Evolutionary conservation across 257 asterid species (phyloP).

Genomic region (Eustoma russellianum): DNA sequence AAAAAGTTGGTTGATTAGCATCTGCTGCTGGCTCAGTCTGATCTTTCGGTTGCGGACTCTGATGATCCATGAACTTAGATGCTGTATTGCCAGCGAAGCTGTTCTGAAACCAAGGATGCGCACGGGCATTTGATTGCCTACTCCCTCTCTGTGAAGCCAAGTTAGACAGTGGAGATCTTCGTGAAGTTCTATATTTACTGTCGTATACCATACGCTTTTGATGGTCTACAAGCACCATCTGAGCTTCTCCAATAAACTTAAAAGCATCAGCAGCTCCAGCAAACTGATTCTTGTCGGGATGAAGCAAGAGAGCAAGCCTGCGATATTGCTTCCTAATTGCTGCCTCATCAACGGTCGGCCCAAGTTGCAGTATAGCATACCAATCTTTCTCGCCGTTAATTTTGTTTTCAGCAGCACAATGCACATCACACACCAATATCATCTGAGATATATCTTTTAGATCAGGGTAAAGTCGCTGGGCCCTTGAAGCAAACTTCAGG

Average conservation of each 20-base stretch:
- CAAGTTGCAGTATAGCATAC: slow-evolving; percentile 43
- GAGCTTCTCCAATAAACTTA: slow-evolving; percentile 38
- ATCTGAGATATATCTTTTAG: slow-evolving; percentile 29
- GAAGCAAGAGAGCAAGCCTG: slow-evolving; percentile 43
- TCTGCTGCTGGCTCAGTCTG: slow-evolving; percentile 13
- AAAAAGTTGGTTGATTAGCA: slow-evolving; percentile 18
- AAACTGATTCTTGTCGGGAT: slow-evolving; percentile 49
- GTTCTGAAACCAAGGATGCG: slow-evolving; percentile 24
- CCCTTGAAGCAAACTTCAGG: slow-evolving; percentile 26
- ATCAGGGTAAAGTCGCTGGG: slow-evolving; percentile 35
- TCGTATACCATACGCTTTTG: slow-evolving; percentile 21
- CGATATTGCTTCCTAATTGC: slow-evolving; percentile 34
- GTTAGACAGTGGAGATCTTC: slow-evolving; percentile 13
- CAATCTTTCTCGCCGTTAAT: slow-evolving; percentile 33
- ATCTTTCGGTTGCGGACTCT: slow-evolving; percentile 14
- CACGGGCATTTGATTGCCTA: slow-evolving; percentile 19
- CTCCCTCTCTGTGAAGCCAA: slow-evolving; percentile 7
- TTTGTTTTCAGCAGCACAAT: slow-evolving; percentile 30
- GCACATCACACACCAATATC: slow-evolving; percentile 51
- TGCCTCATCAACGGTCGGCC: slow-evolving; percentile 39
- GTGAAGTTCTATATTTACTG: slow-evolving; percentile 15
- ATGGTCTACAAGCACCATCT: slow-evolving; percentile 29
- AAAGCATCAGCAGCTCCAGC: slow-evolving; percentile 61
- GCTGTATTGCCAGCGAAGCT: slow-evolving; percentile 5
- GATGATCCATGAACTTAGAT: slow-evolving; percentile 15